phyloP scores from a whole-genome alignment of 2,329 filamentous ascomycete genomes.

The Trichoderma koningiopsis region DNA sequence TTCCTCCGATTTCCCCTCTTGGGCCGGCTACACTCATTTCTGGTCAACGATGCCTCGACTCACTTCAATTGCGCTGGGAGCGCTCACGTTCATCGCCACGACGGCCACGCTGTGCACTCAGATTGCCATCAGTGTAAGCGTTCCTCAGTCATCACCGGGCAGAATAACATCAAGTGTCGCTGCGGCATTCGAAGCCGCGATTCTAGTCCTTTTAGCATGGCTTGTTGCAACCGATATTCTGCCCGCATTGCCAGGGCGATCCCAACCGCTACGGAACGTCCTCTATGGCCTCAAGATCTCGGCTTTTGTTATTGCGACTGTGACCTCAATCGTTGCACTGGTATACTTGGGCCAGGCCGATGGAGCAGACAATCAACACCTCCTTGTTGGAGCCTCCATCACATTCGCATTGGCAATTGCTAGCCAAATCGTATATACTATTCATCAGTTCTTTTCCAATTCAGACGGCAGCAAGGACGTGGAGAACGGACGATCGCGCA shows the following conservation, averaged over 20 bases:
- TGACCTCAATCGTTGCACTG: constrained; percentile 49
- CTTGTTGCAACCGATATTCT: constrained; percentile 40
- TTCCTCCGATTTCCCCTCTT: constrained; percentile 3
- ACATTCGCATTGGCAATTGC: constrained; percentile 50
- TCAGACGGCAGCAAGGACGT: constrained; percentile 39
- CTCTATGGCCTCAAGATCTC: constrained; percentile 40
- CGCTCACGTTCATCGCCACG: constrained; percentile 30
- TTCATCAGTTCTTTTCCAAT: constrained; percentile 46
- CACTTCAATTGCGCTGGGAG: constrained; percentile 20
- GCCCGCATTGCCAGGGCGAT: constrained; percentile 31
- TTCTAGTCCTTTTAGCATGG: constrained; percentile 34
- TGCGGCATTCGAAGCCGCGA: constrained; percentile 35
- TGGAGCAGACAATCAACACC: constrained; percentile 13
- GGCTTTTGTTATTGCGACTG: constrained; percentile 48
- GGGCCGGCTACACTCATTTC: neutral
- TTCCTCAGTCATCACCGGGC: constrained; percentile 16
- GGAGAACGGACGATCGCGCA: constrained; percentile 24
- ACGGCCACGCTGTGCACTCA: constrained; percentile 29
- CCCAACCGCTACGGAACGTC: constrained; percentile 31
- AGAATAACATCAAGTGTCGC: constrained; percentile 33
- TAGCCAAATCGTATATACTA: constrained; percentile 53
- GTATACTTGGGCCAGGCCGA: constrained; percentile 40
- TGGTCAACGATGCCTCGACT: constrained; percentile 16
- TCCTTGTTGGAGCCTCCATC: constrained; percentile 49
- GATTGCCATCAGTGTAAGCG: constrained; percentile 26